Base-by-base conservation (phyloP, 2,329 filamentous ascomycete genomes). In the Colletotrichum sp. region DNA sequence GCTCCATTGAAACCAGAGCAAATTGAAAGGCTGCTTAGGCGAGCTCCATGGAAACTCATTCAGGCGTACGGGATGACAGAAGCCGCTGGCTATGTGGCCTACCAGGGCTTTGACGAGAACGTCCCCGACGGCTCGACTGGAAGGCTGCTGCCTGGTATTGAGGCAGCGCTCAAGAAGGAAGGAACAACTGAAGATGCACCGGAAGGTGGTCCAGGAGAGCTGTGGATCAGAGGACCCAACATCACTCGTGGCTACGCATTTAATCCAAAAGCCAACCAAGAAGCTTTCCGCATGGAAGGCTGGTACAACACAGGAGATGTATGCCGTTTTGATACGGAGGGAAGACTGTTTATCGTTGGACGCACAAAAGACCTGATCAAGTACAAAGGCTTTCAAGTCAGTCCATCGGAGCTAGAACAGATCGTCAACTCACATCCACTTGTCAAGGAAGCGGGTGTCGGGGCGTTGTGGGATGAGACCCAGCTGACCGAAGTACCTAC, bases 251-350 rank as follows among this genome's bases (percentile, higher is more conserved):
- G 86, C 3, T 88, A 88, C 72, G 84, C 83, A 6, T 85, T 86
- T 78, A 84, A 87, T 36, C 80, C 84, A 6, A 82, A 84, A 36
- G 84, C 83, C 2, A 87, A 84, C 26, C 78, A 80, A 30, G 82
- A 83, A 12, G 83, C 80, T 4, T 86, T 88, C 59, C 83, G 84
- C 6, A 75, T 81, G 13, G 66, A 80, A 5, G 85, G 84, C 1
- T 88, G 86, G 86, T 87, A 86, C 68, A 86, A 86, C 63, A 89
- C 87, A 0, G 87, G 87, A 2, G 87, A 89, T 71, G 84, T 88
- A 2, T 87, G 86, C 62, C 82, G 79, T 3, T 81, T 86, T 36
- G 83, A 85, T 70, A 67, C 72, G 1, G 59, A 83, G 2, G 84
- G 84, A 3, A 78, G 80, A 5, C 72, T 86, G 8, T 83, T 79